Base-by-base conservation (phyloP, 352 stramenopile species). In the Globisporangium alternatum region DNA sequence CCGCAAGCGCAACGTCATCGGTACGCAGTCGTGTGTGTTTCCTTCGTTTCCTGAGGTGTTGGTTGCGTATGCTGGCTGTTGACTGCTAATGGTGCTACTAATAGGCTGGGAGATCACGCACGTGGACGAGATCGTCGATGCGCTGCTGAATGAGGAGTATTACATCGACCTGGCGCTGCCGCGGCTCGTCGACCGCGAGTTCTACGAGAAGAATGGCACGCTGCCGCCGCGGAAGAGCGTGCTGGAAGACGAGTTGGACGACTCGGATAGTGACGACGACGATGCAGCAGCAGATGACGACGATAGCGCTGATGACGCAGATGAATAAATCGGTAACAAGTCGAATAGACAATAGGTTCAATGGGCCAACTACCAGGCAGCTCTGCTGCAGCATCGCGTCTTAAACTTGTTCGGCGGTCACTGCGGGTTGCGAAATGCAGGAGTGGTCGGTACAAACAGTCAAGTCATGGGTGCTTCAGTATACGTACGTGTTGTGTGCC, bases 81-180 rank as follows among this genome's bases (percentile, higher is more conserved):
- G 12, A 45, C 33, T 44, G 9, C 19, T 56, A 12, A 25, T 21
- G 17, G 17, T 28, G 15, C 56, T 52, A 43, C n/a, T 22, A 7
- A 19, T 60, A 78, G 89, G 90, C 17, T 98, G 96, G 96, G 89
- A 93, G 59, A 84, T 99, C 33, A 90, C 87, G 6, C 83, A 98
- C 66, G 90, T 99, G 64, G 97, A 99, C 80, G 91, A 99, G 74
- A 95, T 99, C 31, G 85, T 98, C 1, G 96, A 99, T 65, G 78
- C 94, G 58, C 77, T 99, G 37, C 76, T 99, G 39, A 83, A 70
- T 10, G 79, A 98, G 41, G 87, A 98, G 59, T 91, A 89, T 62
- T 97, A 97, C 60, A 93, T 96, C 61, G 95, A 98, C 55, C 91
- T 99, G 68, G 77, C 95, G 21, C 79, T 99, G 45, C 97, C 97